Evolutionary conservation across 371 early-diverging fungal genomes (phyloP).

Genomic region (Parasitella parasitica): DNA sequence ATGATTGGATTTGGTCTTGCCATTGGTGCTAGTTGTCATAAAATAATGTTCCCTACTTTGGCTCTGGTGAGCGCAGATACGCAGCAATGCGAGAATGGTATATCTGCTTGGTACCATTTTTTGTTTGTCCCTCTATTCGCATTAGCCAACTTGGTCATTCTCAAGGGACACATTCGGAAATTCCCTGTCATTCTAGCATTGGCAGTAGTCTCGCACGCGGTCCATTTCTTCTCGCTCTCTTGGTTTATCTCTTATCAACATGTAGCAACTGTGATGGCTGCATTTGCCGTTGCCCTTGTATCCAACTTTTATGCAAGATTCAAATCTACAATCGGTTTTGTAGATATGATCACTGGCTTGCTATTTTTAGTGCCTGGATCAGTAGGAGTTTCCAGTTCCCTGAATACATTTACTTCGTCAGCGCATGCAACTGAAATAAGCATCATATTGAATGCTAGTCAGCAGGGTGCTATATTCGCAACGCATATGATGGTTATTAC

Average conservation of each 20-base stretch:
- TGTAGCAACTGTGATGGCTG: slow-evolving; percentile 27
- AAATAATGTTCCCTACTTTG: slow-evolving; percentile 28
- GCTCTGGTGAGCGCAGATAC: slow-evolving; percentile 14
- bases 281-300: slow-evolving; percentile 26
- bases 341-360: slow-evolving; percentile 36
- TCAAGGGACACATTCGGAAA: slow-evolving; percentile 18
- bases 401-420: slow-evolving; percentile 19
- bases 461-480: slow-evolving; percentile 35
- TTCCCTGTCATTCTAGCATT: slow-evolving; percentile 24
- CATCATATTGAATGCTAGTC: slow-evolving; percentile 33
- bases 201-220: slow-evolving; percentile 23
- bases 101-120: slow-evolving; percentile 26
- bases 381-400: slow-evolving; percentile 32
- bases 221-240: slow-evolving; percentile 19
- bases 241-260: slow-evolving; percentile 31
- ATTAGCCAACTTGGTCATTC: slow-evolving; percentile 19
- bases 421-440: slow-evolving; percentile 27
- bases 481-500: slow-evolving; percentile 43
- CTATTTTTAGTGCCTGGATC: slow-evolving; percentile 38
- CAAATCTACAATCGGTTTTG: slow-evolving; percentile 29
- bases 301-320: slow-evolving; percentile 32
- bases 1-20: slow-evolving; percentile 73
- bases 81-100: slow-evolving; percentile 18
- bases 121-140: slow-evolving; percentile 29
- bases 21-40: slow-evolving; percentile 57